These are phyloP conservation scores for Eimeria tenella DNA, from an alignment of 169 alveolate species.

Conservation along the genomic window DNA sequence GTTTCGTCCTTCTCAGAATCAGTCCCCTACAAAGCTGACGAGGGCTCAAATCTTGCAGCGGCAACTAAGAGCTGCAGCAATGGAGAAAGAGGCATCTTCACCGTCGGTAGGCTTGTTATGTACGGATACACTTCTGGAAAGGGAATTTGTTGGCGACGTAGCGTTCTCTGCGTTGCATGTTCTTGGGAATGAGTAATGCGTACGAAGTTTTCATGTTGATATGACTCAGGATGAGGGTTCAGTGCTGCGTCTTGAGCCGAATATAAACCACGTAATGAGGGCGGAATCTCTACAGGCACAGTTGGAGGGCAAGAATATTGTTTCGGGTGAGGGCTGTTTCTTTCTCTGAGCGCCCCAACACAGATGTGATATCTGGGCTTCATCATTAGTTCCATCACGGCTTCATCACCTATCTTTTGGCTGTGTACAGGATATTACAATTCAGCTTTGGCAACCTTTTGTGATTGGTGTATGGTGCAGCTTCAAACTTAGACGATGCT, in stretches of 20 bases:
- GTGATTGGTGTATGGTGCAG: conserved; percentile 3
- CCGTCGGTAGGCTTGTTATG: conserved; percentile 36
- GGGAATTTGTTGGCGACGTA: neutral
- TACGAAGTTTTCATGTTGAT: neutral
- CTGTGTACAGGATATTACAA: too few relatives aligned
- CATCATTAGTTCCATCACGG: too few relatives aligned
- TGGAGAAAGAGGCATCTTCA: conserved; percentile 51
- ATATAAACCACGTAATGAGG: conserved; percentile 68
- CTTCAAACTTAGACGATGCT: conserved; percentile 64
- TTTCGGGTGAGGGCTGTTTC: conserved; percentile 14
- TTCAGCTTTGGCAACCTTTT: neutral
- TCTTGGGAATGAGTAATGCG: too few relatives aligned
- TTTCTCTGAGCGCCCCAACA: too few relatives aligned
- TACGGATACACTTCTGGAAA: neutral
- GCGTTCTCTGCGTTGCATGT: too few relatives aligned
- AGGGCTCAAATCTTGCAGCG: conserved; percentile 72
- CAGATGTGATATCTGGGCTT: too few relatives aligned
- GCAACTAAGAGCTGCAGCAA: conserved; percentile 64
- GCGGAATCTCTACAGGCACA: conserved; percentile 64
- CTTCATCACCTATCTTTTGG: too few relatives aligned
- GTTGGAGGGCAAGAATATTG: conserved; percentile 40
- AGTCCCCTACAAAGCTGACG: conserved; percentile 67
- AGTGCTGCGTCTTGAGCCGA: conserved; percentile 40
- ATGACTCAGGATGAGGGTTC: conserved; percentile 59
- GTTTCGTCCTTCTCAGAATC: conserved; percentile 9